Percentiles rank a stretch among this genome's conserved stretches.
phyloP scores from a whole-genome alignment of 257 asterid species.

The Lantana camara region DNA sequence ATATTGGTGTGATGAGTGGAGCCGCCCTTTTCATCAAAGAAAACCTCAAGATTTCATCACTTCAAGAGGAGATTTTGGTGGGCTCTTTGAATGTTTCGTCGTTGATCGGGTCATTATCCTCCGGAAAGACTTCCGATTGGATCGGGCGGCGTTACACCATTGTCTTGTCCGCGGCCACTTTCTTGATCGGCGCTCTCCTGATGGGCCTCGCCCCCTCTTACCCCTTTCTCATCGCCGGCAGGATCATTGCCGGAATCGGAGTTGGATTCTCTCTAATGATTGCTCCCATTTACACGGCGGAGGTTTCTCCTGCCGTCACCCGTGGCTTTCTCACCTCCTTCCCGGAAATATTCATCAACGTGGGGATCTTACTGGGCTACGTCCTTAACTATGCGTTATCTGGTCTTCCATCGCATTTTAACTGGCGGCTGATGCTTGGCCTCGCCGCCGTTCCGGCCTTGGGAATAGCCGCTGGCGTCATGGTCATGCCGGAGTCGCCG shows the following conservation, averaged over 20 bases:
- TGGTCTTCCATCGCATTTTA: conserved; percentile 41
- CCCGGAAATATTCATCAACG: conserved; percentile 78
- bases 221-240: conserved; percentile 64
- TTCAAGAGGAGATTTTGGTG: conserved; percentile 60
- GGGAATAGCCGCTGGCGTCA: conserved; percentile 53
- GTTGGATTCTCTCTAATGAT: conserved; percentile 86
- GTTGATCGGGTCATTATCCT: conserved; percentile 64
- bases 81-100: conserved; percentile 73
- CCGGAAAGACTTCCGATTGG: conserved; percentile 84
- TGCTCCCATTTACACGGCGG: conserved; percentile 83
- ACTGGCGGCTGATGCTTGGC: conserved; percentile 93
- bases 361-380: conserved; percentile 75
- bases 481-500: conserved; percentile 87
- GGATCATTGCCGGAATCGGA: conserved; percentile 73
- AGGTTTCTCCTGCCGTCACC: conserved; percentile 70
- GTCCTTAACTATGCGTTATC: conserved; percentile 55
- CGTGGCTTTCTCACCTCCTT: conserved; percentile 85
- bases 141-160: conserved; percentile 88
- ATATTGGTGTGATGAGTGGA: conserved; percentile 92
- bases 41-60: conserved; percentile 53
- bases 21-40: conserved; percentile 70
- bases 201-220: conserved; percentile 86
- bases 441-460: conserved; percentile 69
- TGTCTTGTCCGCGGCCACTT: conserved; percentile 65
- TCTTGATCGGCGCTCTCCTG: conserved; percentile 62